These are phyloP conservation scores for Quercus mongolica DNA, from an alignment of 306 rosid genomes.

Conservation along the genomic window DNA sequence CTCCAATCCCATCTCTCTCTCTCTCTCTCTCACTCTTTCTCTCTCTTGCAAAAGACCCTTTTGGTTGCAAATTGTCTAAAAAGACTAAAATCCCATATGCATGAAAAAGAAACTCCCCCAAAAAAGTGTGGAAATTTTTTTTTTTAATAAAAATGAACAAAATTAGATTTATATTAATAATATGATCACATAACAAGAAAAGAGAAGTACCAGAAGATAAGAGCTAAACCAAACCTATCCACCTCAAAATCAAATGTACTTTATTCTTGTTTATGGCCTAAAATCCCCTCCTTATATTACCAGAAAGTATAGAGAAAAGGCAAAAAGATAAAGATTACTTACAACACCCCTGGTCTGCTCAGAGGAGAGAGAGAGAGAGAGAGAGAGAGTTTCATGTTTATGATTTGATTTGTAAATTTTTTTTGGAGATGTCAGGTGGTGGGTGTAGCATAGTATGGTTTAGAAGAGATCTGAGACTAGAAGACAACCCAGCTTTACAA, in stretches of 20 bases:
- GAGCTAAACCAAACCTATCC: slow-evolving; percentile 13
- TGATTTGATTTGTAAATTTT: slow-evolving; percentile 15
- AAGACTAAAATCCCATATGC: slow-evolving; percentile 14
- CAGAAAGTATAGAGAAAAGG: neutral
- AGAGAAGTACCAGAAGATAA: slow-evolving; percentile 19
- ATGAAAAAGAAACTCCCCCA: slow-evolving; percentile 15
- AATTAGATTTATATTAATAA: neutral
- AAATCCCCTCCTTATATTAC: slow-evolving; percentile 27
- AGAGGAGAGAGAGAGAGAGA: neutral
- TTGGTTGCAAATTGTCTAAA: slow-evolving; percentile 44
- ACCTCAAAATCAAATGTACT: slow-evolving; percentile 20
- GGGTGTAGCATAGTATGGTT: slow-evolving; percentile 99
- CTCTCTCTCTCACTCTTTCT: neutral
- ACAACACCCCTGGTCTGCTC: slow-evolving; percentile 6
- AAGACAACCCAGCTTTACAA: slow-evolving; percentile 87
- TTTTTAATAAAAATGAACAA: neutral
- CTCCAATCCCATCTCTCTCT: slow-evolving; percentile 11
- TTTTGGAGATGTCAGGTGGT: slow-evolving; percentile 72
- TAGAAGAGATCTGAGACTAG: slow-evolving; percentile 98
- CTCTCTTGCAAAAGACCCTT: slow-evolving; percentile 3
- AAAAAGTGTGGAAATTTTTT: slow-evolving; percentile 8
- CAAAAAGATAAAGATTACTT: slow-evolving; percentile 19
- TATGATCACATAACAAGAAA: slow-evolving; percentile 3
- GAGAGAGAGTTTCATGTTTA: neutral
- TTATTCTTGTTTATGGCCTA: slow-evolving; percentile 25